Base-by-base conservation (phyloP, 2,329 filamentous ascomycete species). In the Escovopsis weberi region DNA sequence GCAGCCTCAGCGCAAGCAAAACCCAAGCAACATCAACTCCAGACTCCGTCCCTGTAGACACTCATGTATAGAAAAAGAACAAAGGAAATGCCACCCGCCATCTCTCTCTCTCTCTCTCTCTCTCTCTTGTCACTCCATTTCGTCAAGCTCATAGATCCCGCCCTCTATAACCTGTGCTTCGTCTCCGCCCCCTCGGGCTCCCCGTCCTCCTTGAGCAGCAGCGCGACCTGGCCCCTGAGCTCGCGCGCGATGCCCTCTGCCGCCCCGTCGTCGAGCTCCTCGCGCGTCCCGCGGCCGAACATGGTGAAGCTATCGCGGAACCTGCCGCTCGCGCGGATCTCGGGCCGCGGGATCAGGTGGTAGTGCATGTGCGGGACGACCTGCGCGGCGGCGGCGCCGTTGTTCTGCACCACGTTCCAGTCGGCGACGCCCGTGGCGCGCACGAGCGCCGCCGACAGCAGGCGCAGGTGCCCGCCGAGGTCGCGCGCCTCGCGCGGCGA, bases 391-490 rank as follows among this genome's bases (percentile, higher is more conserved):
- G 86, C 77, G 4, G 80, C 80, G 12, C 89, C 86, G 53, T 95
- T 96, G 59, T 96, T 96, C 66, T 96, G 89, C 43, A 96, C 85
- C 28, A 96, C 78, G 61, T 98, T 98, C 82, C 89, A 96, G 63
- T 95, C 88, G 40, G 69, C 70, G 2, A 85, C 75, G 9, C 80
- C 82, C 2, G 80, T 84, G 1, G 78, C 76, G 41, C 68, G 69
- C 30, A 78, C 72, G 33, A 94, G 69, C 0, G 84, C 83, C 18
- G 75, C 67, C 15, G 82, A 84, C 2, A 95, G 66, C 4, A 89
- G 61, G 32, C 85, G 78, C 26, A 94, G 72, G 66, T 70, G 75
- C 46, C 60, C 58, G 53, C 84, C 78, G 43, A 93, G 70, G 53
- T 82, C 79, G 43, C 70, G 68, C 23, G 79, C 75, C 58, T 87